These are phyloP conservation scores for Lipomyces spencermartinsiae DNA, from an alignment of 805 yeast genomes.

Conservation along the genomic window DNA sequence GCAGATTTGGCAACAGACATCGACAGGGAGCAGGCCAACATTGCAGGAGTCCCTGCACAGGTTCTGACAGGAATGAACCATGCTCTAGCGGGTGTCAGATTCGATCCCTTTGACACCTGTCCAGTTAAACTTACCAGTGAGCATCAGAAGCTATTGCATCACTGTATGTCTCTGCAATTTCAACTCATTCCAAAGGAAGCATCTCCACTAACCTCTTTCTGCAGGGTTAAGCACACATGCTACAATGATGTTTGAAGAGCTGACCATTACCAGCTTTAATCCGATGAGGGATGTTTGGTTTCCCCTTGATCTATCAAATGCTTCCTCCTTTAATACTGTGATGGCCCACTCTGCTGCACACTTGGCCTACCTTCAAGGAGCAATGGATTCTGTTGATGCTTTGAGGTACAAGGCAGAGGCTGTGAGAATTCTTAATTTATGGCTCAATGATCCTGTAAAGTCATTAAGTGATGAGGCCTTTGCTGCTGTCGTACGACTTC, in stretches of 20 bases:
- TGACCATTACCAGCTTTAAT: neutral
- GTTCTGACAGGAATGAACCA: neutral
- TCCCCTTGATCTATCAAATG: neutral
- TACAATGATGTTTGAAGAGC: neutral
- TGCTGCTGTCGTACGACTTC: neutral
- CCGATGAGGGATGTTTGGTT: neutral
- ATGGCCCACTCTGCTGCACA: constrained; percentile 1
- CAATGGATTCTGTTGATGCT: neutral
- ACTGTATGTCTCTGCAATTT: neutral
- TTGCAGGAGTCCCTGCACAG: neutral
- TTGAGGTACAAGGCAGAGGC: neutral
- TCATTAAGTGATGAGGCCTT: neutral
- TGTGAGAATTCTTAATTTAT: neutral
- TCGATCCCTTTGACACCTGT: neutral
- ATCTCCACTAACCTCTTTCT: neutral
- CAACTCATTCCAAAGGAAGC: neutral
- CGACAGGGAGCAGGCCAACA: neutral
- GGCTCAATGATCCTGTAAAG: neutral
- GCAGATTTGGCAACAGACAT: neutral
- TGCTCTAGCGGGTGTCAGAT: neutral
- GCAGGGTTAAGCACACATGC: neutral
- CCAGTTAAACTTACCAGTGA: neutral
- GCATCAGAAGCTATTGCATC: neutral
- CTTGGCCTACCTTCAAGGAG: neutral
- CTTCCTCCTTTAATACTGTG: neutral